These are phyloP conservation scores for Bonia amplexicaulis DNA, from an alignment of 176 grass and related monocot species.

Conservation along the genomic window DNA sequence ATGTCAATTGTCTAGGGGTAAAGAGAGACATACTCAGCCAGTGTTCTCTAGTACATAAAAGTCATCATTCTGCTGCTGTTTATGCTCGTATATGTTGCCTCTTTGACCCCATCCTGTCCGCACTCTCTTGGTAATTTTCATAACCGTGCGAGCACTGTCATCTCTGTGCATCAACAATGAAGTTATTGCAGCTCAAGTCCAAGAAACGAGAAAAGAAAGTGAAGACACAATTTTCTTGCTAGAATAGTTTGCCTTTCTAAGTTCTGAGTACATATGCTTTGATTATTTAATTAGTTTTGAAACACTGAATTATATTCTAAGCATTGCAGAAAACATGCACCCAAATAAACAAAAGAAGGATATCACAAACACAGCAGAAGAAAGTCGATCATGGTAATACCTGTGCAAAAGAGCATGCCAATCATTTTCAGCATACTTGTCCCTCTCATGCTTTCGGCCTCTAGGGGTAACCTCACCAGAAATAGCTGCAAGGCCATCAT, in stretches of 20 bases:
- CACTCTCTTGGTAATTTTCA: slow-evolving; percentile 92
- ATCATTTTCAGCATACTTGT: slow-evolving; percentile 43
- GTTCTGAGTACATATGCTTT: slow-evolving; percentile 14
- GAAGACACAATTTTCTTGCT: slow-evolving; percentile 5
- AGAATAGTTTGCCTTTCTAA: slow-evolving; percentile 8
- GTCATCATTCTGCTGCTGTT: slow-evolving; percentile 31
- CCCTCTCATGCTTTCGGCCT: slow-evolving; percentile 30
- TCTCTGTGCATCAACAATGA: slow-evolving; percentile 58
- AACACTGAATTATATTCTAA: not conserved
- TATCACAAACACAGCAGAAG: not conserved
- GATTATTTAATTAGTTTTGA: not conserved
- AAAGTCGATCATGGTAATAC: slow-evolving; percentile 33
- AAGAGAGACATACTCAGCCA: slow-evolving; percentile 43
- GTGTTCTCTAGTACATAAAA: slow-evolving; percentile 38
- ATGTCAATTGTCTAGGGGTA: not conserved
- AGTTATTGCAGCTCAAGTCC: slow-evolving; percentile 19
- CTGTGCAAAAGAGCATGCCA: slow-evolving; percentile 78
- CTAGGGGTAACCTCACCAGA: slow-evolving; percentile 19
- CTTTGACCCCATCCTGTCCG: slow-evolving; percentile 86
- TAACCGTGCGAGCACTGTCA: slow-evolving; percentile 63
- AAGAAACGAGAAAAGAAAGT: not conserved
- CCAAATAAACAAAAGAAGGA: slow-evolving; percentile 19
- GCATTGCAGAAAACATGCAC: not conserved
- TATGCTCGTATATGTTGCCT: slow-evolving; percentile 42
- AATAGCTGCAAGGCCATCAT: slow-evolving; percentile 15